phyloP scores from a whole-genome alignment of 2,329 filamentous ascomycete genomes.

The Cytospora chrysosperma region DNA sequence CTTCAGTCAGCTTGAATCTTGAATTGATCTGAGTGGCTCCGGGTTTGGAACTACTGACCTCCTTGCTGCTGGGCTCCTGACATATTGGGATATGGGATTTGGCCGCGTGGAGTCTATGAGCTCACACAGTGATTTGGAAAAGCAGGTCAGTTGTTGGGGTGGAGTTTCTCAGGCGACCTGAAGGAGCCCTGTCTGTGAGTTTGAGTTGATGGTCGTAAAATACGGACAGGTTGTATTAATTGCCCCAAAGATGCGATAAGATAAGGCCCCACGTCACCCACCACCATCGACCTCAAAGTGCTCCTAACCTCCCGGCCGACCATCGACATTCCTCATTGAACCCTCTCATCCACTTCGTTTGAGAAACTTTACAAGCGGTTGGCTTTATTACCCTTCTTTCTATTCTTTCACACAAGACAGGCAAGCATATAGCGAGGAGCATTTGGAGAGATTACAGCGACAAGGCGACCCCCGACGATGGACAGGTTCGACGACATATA shows the following conservation, averaged over 20 bases:
- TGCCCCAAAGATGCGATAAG: conserved; percentile 7
- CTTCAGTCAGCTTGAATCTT: background rate
- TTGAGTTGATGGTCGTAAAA: background rate
- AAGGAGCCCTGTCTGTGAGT: background rate
- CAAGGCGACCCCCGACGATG: background rate
- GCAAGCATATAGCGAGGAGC: background rate
- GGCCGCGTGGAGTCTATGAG: conserved; percentile 8
- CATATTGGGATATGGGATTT: conserved; percentile 17
- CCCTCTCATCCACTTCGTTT: background rate
- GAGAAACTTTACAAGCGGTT: background rate
- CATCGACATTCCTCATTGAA: background rate
- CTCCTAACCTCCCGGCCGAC: background rate
- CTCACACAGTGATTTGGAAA: background rate
- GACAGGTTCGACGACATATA: conserved; percentile 37
- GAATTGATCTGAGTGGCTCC: background rate
- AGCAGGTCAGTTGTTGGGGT: background rate
- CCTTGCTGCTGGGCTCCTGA: conserved; percentile 24
- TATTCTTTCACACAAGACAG: background rate
- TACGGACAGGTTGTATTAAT: background rate
- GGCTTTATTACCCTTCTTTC: background rate
- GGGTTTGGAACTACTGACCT: background rate
- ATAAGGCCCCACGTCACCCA: conserved; percentile 19
- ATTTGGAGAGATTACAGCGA: background rate
- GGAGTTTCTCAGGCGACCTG: background rate
- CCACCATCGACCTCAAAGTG: background rate